Conservation (phyloP, 306 rosid species). For the Amphicarpaea edgeworthii region DNA sequence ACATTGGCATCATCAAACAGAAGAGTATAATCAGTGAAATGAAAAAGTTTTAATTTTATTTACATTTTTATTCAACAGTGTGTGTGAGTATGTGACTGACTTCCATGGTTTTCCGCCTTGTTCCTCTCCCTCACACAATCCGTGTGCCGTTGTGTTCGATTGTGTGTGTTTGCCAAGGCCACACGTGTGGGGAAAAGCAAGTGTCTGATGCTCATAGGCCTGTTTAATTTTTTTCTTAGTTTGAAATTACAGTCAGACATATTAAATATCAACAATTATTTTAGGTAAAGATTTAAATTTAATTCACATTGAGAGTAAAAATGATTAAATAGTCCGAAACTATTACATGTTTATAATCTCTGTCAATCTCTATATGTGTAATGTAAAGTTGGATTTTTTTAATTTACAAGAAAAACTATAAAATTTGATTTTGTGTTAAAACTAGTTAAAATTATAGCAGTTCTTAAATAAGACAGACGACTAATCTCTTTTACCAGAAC, state of each 20-base stretch:
- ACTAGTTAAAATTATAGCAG: too few relatives aligned
- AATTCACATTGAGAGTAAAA: neutral
- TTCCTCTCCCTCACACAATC: neutral
- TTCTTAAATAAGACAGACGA: too few relatives aligned
- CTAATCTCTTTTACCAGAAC: too few relatives aligned
- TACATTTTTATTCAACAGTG: neutral
- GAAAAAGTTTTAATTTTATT: neutral
- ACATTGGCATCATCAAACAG: too few relatives aligned
- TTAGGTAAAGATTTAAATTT: neutral
- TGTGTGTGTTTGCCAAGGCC: neutral
- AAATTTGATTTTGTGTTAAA: too few relatives aligned
- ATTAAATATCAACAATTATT: neutral
- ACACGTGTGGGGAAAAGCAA: neutral
- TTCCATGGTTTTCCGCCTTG: neutral
- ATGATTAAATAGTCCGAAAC: too few relatives aligned
- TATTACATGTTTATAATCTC: too few relatives aligned
- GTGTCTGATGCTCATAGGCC: neutral
- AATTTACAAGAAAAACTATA: too few relatives aligned
- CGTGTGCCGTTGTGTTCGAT: neutral
- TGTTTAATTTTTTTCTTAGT: neutral
- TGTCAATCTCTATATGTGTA: too few relatives aligned
- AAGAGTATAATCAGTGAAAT: neutral
- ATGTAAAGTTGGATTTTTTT: too few relatives aligned
- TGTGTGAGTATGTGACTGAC: too few relatives aligned
- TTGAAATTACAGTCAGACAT: neutral